Percentiles rank a stretch among this genome's conserved stretches.
Evolutionary conservation across 306 rosid genomes (phyloP).

Genomic region (Mimosa pudica): DNA sequence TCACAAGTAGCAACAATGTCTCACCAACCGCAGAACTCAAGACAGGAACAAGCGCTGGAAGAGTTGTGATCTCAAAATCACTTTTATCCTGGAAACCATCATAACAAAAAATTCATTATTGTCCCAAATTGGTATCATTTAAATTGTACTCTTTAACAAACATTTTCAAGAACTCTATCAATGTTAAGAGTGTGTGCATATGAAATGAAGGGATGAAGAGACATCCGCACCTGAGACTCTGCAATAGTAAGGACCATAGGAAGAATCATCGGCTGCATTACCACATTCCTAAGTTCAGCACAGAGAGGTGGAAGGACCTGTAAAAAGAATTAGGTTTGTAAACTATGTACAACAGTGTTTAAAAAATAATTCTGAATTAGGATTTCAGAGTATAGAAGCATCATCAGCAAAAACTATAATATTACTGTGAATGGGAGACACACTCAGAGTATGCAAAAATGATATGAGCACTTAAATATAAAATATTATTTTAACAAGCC

Average conservation of each 20-base stretch:
- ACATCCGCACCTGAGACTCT: slow-evolving; percentile 83
- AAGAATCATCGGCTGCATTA: slow-evolving; percentile 95
- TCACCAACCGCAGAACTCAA: slow-evolving; percentile 86
- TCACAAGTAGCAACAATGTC: slow-evolving; percentile 81
- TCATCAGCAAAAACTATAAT: slow-evolving; percentile 1
- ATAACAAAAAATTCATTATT: slow-evolving; percentile 18
- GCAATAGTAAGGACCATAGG: slow-evolving; percentile 99
- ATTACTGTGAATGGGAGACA: neutral
- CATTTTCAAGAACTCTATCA: slow-evolving; percentile 14
- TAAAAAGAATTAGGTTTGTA: slow-evolving; percentile 34
- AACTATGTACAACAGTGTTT: slow-evolving; percentile 23
- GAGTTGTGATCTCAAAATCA: slow-evolving; percentile 92
- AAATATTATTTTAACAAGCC: slow-evolving; percentile 17
- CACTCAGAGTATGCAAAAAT: neutral
- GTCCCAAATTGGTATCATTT: neutral
- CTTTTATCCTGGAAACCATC: slow-evolving; percentile 68
- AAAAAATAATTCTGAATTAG: slow-evolving; percentile 26
- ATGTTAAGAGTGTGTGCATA: neutral
- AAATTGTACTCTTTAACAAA: neutral
- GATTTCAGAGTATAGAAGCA: slow-evolving; percentile 7
- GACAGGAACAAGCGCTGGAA: slow-evolving; percentile 95
- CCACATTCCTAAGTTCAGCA: slow-evolving; percentile 96
- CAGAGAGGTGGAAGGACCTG: slow-evolving; percentile 99
- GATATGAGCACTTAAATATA: neutral
- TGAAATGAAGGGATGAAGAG: neutral